Base-by-base conservation (phyloP, 2,329 filamentous ascomycete genomes). In the Stromatinia cepivora region DNA sequence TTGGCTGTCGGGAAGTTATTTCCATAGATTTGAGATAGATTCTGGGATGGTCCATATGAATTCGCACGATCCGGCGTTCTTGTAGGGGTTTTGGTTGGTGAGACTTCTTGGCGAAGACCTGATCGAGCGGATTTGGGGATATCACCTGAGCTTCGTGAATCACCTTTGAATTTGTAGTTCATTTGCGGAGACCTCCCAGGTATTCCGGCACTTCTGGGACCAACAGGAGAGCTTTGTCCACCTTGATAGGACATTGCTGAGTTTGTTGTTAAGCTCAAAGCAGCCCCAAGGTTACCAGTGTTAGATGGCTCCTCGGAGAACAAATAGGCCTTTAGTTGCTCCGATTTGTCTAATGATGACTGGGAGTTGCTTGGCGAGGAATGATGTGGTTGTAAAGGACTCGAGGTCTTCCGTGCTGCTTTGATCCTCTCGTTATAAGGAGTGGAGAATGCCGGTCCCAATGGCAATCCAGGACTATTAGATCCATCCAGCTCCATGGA, bases 401-500 rank as follows among this genome's bases (percentile, higher is more conserved):
- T 68, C 11, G 65, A 72, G 11, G 59, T 56, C 56, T 74, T 73
- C 46, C 82, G 83, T 31, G 84, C 85, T 66, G 86, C 87, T 69
- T 83, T 84, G 70, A 90, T 88, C 56, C 87, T 85, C 70, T 89
- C 86, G 8, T 85, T 81, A 73, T 88, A 90, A 0, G 87, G 86
- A 0, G 89, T 90, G 6, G 90, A 89, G 77, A 92, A 92, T 2
- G 90, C 85, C 39, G 88, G 88, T 4, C 85, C 90, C 73, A 88
- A 85, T 42, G 83, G 81, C 58, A 81, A 83, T 56, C 83, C 82
- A 28, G 84, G 83, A 53, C 79, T 80, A n/a, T 82, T 78, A 25
- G 83, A 84, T 34, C 85, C 85, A 72, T 92, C 88, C 58, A 93
- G 81, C 76, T 96, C 92, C 71, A 88, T 84, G 10, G 87, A 79